A percentile compares a stretch with the other conserved stretches of the same genome.
These are phyloP conservation scores for Colletotrichum camelliae DNA, from an alignment of 2,329 filamentous ascomycete genomes.

Conservation along the genomic window DNA sequence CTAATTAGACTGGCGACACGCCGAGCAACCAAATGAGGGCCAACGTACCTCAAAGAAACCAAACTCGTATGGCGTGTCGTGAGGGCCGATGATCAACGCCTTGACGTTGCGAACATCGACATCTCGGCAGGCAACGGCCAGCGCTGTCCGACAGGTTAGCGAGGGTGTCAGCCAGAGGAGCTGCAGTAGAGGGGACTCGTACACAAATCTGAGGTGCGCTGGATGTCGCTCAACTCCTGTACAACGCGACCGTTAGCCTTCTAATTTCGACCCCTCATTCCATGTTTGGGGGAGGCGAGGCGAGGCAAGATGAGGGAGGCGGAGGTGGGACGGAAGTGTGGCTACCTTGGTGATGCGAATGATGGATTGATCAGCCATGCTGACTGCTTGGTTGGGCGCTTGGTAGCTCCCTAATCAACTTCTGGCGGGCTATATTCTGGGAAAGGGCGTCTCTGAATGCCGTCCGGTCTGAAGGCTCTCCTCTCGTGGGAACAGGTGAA, in stretches of 20 bases:
- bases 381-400: slow-evolving; percentile 24
- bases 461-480: background rate
- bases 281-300: background rate
- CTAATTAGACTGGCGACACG: slow-evolving; percentile 28
- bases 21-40: background rate
- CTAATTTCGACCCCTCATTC: background rate
- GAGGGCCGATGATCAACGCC: slow-evolving; percentile 89
- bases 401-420: background rate
- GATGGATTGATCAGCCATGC: slow-evolving; percentile 84
- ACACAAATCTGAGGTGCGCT: slow-evolving; percentile 86
- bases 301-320: background rate
- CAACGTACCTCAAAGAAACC: slow-evolving; percentile 88
- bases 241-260: slow-evolving; percentile 6
- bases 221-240: slow-evolving; percentile 87
- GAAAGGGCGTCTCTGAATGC: background rate
- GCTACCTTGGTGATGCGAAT: slow-evolving; percentile 84
- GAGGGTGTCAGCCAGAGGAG: background rate
- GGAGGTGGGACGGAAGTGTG: slow-evolving; percentile 21
- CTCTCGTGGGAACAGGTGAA: background rate
- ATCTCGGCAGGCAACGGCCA: slow-evolving; percentile 88
- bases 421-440: background rate
- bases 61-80: slow-evolving; percentile 95
- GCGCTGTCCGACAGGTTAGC: slow-evolving; percentile 54
- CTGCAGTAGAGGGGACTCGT: slow-evolving; percentile 36
- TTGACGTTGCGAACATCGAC: slow-evolving; percentile 87